Evolutionary conservation across 2,329 filamentous ascomycete species (phyloP).

Genomic region (Bipolaris bicolor): DNA sequence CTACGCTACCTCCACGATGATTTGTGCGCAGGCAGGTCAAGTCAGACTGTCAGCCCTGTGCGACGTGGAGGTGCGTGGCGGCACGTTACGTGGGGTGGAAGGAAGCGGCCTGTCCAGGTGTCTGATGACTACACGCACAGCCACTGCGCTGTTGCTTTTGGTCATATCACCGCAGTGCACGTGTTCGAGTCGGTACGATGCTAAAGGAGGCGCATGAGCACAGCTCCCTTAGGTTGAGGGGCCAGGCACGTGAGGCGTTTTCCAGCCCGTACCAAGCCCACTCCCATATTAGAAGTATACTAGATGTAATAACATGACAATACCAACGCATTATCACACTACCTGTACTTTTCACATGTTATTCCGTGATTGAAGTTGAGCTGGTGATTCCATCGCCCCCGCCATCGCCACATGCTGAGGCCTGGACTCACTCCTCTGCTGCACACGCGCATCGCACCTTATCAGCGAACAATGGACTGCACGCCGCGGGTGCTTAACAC

Average conservation of each 20-base stretch:
- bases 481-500: too few relatives aligned
- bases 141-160: slow-evolving; percentile 23
- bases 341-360: not conserved
- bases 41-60: slow-evolving; percentile 2
- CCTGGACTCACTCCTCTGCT: not conserved
- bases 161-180: slow-evolving; percentile 6
- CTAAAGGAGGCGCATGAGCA: slow-evolving; percentile 3
- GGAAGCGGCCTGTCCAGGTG: not conserved
- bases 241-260: not conserved
- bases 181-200: slow-evolving; percentile 8
- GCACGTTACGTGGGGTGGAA: slow-evolving; percentile 20
- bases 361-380: not conserved
- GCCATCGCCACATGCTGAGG: not conserved
- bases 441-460: not conserved
- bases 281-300: not conserved
- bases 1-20: slow-evolving; percentile 5
- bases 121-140: slow-evolving; percentile 20
- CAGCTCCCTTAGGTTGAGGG: not conserved
- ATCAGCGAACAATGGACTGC: not conserved
- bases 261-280: slow-evolving; percentile 2
- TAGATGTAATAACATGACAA: slow-evolving; percentile 3
- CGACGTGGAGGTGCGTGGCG: slow-evolving; percentile 15
- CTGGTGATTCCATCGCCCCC: not conserved
- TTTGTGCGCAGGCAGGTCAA: not conserved
- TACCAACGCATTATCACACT: not conserved